These are phyloP conservation scores for Globisporangium iwayamae DNA, from an alignment of 352 stramenopile genomes.

Conservation along the genomic window DNA sequence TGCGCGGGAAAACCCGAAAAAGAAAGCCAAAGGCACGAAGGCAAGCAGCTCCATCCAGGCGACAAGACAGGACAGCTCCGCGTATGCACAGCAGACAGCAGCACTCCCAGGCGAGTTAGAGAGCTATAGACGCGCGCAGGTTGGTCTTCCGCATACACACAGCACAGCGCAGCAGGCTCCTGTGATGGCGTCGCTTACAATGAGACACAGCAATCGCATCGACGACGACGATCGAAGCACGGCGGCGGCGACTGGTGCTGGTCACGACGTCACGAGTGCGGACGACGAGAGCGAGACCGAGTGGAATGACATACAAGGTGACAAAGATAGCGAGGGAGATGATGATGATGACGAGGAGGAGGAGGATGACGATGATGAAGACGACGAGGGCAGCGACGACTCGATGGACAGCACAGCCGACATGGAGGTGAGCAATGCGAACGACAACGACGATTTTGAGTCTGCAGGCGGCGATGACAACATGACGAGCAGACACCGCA, in stretches of 20 bases:
- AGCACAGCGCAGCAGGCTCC: background rate
- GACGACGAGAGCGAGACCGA: constrained; percentile 23
- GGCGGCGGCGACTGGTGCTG: background rate
- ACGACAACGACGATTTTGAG: constrained; percentile 12
- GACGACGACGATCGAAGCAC: background rate
- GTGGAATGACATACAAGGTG: constrained; percentile 5
- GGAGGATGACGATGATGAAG: constrained; percentile 22
- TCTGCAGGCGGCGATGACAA: background rate
- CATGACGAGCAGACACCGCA: background rate
- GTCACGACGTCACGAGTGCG: constrained; percentile 8
- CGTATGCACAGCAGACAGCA: constrained; percentile 2
- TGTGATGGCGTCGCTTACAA: constrained; percentile 7
- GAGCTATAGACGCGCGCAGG: background rate
- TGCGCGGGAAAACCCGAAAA: constrained; percentile 3
- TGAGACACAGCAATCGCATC: background rate
- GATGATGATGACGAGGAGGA: constrained; percentile 17
- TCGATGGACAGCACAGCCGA: constrained; percentile 17
- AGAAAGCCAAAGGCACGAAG: background rate
- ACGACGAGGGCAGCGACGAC: constrained; percentile 20
- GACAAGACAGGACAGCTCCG: background rate
- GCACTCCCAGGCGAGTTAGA: background rate
- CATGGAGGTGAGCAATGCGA: constrained; percentile 17
- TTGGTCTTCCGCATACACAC: background rate
- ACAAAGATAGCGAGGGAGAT: constrained; percentile 8
- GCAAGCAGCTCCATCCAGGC: background rate